A percentile compares a stretch with the other conserved stretches of the same genome.
phyloP scores from a whole-genome alignment of 495 filamentous ascomycete genomes.

The Lepraria neglecta region DNA sequence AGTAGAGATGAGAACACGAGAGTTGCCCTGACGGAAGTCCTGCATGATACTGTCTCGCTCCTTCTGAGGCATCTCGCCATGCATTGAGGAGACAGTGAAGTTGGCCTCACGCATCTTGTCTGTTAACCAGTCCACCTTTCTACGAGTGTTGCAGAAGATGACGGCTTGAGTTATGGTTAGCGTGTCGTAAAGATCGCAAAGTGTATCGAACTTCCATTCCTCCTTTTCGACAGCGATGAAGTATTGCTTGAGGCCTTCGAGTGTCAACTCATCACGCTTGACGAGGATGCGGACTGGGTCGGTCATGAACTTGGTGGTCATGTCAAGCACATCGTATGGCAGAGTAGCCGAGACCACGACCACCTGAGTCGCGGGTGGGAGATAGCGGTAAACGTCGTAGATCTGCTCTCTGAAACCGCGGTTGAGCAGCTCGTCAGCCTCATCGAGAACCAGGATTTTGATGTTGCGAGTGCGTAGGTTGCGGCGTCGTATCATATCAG shows the following conservation, averaged over 20 bases:
- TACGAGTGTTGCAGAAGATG: conserved; percentile 99
- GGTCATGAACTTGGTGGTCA: conserved; percentile 99
- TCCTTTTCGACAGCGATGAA: conserved; percentile 99
- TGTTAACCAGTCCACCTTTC: conserved; percentile 99
- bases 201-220: conserved; percentile 99
- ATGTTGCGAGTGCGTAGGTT: conserved; percentile 89
- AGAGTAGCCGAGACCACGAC: conserved; percentile 96
- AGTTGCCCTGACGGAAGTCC: conserved; percentile 94
- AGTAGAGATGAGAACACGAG: conserved; percentile 94
- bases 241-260: conserved; percentile 98
- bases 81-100: conserved; percentile 98
- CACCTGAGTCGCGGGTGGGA: conserved; percentile 93
- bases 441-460: conserved; percentile 98
- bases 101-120: conserved; percentile 98
- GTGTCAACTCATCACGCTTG: conserved; percentile 97
- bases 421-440: conserved; percentile 88
- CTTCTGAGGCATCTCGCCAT: conserved; percentile 98
- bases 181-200: conserved; percentile 98
- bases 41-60: conserved; percentile 98
- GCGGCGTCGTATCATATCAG: conserved; percentile 97
- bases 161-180: conserved; percentile 98
- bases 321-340: conserved; percentile 95
- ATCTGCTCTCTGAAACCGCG: conserved; percentile 98
- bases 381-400: conserved; percentile 96
- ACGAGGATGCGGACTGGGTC: conserved; percentile 98